Conservation (phyloP, 75 land plant species). For the Pinus tabuliformis region DNA sequence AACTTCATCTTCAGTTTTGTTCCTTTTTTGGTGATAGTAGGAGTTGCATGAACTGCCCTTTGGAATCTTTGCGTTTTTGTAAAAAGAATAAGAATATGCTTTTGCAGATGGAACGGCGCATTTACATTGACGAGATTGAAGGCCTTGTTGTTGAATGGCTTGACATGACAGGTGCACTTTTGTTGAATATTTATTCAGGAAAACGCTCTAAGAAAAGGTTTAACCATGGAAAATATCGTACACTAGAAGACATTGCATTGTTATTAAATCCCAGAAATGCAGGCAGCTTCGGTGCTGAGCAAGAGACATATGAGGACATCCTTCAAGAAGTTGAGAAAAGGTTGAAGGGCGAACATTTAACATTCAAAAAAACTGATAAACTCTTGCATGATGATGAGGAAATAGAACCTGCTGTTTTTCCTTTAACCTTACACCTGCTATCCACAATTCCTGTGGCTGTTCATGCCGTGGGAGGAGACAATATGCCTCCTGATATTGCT, state of each 20-base stretch:
- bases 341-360: background rate
- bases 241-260: slow-evolving; percentile 68
- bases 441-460: slow-evolving; percentile 71
- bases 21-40: background rate
- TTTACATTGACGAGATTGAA: slow-evolving; percentile 85
- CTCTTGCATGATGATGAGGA: background rate
- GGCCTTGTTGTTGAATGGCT: slow-evolving; percentile 84
- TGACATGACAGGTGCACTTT: slow-evolving; percentile 65
- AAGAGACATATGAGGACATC: background rate
- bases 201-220: slow-evolving; percentile 29
- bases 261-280: slow-evolving; percentile 39
- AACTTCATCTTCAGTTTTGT: background rate
- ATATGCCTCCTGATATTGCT: slow-evolving; percentile 74
- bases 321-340: background rate
- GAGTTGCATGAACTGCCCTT: background rate
- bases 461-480: slow-evolving; percentile 82
- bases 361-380: background rate
- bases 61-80: background rate
- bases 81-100: background rate
- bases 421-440: slow-evolving; percentile 62
- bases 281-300: slow-evolving; percentile 1
- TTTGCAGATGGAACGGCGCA: slow-evolving; percentile 82
- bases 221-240: slow-evolving; percentile 27
- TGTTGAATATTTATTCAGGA: slow-evolving; percentile 42
- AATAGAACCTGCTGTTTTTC: slow-evolving; percentile 63